phyloP scores from a whole-genome alignment of 805 yeast genomes.

The Cyberlindnera maclurae region DNA sequence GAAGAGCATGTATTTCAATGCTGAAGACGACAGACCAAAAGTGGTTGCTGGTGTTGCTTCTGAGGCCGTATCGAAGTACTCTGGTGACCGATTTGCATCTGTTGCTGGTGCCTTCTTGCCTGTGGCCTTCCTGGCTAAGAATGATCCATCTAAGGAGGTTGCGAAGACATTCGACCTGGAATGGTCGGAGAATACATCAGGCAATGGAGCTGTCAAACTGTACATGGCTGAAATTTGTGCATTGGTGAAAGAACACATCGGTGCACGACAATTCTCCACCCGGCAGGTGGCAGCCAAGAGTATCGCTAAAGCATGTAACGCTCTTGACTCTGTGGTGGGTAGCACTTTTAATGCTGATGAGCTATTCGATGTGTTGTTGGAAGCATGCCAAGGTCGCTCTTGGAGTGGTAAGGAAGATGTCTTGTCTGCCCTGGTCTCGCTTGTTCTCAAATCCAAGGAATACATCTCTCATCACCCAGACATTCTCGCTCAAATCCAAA shows the following conservation, averaged over 20 bases:
- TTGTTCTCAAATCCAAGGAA: conserved; percentile 39
- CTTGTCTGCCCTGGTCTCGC: conserved; percentile 58
- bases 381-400: conserved; percentile 66
- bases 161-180: conserved; percentile 45
- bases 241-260: conserved; percentile 42
- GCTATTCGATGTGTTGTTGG: conserved; percentile 47
- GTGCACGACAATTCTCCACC: conserved; percentile 52
- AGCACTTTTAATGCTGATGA: conserved; percentile 20
- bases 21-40: conserved; percentile 40
- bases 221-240: conserved; percentile 63
- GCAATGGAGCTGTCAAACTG: conserved; percentile 57
- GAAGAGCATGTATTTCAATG: conserved; percentile 50
- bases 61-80: conserved; percentile 59
- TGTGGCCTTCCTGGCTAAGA: conserved; percentile 67
- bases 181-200: conserved; percentile 80
- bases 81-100: conserved; percentile 58
- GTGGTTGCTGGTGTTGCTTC: conserved; percentile 53
- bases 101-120: conserved; percentile 67
- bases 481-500: conserved; percentile 32
- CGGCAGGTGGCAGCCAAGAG: conserved; percentile 68
- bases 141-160: conserved; percentile 48
- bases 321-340: conserved; percentile 29
- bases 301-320: conserved; percentile 49
- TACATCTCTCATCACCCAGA: conserved; percentile 27
- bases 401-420: conserved; percentile 86